Evolutionary conservation across 805 yeast species (phyloP).

Genomic region (Pichia pseudocactophila): DNA sequence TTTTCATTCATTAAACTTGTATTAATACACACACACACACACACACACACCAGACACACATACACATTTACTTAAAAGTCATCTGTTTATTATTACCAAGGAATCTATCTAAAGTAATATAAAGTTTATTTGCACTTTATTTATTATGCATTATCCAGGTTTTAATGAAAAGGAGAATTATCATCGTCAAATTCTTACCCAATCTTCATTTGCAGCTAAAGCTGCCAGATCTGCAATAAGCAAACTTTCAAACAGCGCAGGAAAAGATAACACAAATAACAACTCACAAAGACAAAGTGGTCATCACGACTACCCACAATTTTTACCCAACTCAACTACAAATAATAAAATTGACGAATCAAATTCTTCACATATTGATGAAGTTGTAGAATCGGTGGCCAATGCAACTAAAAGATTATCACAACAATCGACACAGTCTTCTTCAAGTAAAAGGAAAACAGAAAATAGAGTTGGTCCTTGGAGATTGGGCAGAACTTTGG

Average conservation of each 20-base stretch:
- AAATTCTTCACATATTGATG: slow-evolving; percentile 25
- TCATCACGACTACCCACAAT: slow-evolving; percentile 1
- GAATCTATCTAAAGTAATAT: too few relatives aligned
- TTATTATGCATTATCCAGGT: not conserved
- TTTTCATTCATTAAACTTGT: too few relatives aligned
- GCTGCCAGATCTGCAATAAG: slow-evolving; percentile 8
- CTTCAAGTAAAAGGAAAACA: slow-evolving; percentile 26
- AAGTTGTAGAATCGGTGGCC: slow-evolving; percentile 33
- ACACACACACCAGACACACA: too few relatives aligned
- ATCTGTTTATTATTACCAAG: too few relatives aligned
- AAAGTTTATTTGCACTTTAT: not conserved
- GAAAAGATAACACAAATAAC: slow-evolving; percentile 13
- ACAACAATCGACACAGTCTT: slow-evolving; percentile 33
- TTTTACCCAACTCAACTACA: slow-evolving; percentile 8
- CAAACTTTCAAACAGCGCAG: slow-evolving; percentile 2
- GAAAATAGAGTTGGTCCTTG: slow-evolving; percentile 64
- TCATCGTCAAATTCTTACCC: too few relatives aligned
- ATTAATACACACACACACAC: too few relatives aligned
- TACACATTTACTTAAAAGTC: too few relatives aligned
- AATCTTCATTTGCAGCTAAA: slow-evolving; percentile 19
- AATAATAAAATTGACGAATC: not conserved
- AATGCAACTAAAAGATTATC: slow-evolving; percentile 30
- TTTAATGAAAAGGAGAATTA: not conserved
- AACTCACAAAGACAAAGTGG: not conserved
- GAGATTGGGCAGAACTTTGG: slow-evolving; percentile 70